phyloP scores from a whole-genome alignment of 306 rosid species.

The Quercus alba region DNA sequence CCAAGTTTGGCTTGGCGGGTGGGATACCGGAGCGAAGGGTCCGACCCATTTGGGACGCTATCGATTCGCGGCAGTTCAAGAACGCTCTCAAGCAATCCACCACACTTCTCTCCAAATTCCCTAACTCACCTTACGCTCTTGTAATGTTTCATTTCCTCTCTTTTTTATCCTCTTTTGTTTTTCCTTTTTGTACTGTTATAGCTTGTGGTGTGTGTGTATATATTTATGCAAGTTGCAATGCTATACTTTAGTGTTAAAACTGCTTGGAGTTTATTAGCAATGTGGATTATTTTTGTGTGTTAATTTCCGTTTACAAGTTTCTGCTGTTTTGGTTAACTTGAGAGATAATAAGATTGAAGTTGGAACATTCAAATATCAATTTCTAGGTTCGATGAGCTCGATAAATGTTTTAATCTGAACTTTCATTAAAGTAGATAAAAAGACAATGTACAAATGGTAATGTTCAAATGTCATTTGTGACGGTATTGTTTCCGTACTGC shows the following conservation, averaged over 20 bases:
- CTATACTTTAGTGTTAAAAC: background rate
- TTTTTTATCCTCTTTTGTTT: background rate
- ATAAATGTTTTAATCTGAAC: too few species aligned
- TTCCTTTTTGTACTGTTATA: too few species aligned
- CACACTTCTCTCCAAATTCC: slow-evolving; percentile 64
- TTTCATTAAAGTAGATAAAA: too few species aligned
- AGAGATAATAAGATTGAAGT: too few species aligned
- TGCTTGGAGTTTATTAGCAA: background rate
- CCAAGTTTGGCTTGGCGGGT: slow-evolving; percentile 91
- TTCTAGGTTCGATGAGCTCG: too few species aligned
- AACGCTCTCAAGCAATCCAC: slow-evolving; percentile 77
- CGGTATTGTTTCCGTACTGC: background rate
- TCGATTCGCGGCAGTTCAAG: slow-evolving; percentile 93
- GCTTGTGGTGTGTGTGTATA: background rate
- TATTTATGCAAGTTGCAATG: background rate
- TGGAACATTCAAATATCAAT: too few species aligned
- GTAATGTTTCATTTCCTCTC: slow-evolving; percentile 32
- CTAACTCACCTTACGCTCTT: slow-evolving; percentile 76
- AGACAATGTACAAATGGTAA: too few species aligned
- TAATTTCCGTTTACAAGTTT: too few species aligned
- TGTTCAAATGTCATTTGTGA: background rate
- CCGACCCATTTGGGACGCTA: slow-evolving; percentile 98
- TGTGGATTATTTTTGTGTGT: background rate
- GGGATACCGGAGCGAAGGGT: slow-evolving; percentile 94
- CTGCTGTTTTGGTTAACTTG: background rate